Conservation (phyloP, 1,139 yeast species). For the Taphrina deformans region DNA sequence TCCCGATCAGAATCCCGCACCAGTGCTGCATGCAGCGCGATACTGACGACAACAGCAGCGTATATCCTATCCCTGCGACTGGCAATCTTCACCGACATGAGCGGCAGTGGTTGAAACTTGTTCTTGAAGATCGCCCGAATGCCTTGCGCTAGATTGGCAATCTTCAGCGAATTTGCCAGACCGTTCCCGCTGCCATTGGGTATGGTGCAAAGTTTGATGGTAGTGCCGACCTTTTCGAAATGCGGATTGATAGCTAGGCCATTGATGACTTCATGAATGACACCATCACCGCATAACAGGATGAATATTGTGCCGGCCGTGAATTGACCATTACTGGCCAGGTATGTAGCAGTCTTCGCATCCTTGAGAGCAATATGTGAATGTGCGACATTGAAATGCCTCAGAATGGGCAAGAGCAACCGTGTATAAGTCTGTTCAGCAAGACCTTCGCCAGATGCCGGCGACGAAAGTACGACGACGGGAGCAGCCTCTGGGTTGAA, state of each 20-base stretch:
- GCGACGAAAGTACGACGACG: constrained; percentile 29
- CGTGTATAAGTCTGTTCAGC: constrained; percentile 25
- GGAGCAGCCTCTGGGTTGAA: constrained; percentile 25
- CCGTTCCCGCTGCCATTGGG: constrained; percentile 30
- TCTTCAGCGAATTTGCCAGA: constrained; percentile 11
- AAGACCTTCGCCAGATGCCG: constrained; percentile 15
- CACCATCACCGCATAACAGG: constrained; percentile 24
- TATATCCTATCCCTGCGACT: not conserved
- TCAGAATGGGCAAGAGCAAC: constrained; percentile 22
- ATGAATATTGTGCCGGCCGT: constrained; percentile 28
- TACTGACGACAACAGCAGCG: constrained; percentile 29
- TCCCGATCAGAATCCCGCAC: constrained; percentile 12
- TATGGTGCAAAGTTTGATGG: constrained; percentile 23
- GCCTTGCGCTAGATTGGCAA: constrained; percentile 17
- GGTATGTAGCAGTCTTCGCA: constrained; percentile 18
- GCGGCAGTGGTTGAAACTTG: constrained; percentile 15
- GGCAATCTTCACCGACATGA: constrained; percentile 12
- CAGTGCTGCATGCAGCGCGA: constrained; percentile 24
- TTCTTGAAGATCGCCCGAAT: constrained; percentile 27
- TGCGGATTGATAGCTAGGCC: constrained; percentile 26
- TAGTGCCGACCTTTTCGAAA: not conserved
- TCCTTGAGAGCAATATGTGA: constrained; percentile 27
- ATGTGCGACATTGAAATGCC: constrained; percentile 23
- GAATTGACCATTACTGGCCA: constrained; percentile 23
- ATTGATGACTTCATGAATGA: constrained; percentile 27